Conservation (phyloP, 106 monocot species). For the Acorus calamus region DNA sequence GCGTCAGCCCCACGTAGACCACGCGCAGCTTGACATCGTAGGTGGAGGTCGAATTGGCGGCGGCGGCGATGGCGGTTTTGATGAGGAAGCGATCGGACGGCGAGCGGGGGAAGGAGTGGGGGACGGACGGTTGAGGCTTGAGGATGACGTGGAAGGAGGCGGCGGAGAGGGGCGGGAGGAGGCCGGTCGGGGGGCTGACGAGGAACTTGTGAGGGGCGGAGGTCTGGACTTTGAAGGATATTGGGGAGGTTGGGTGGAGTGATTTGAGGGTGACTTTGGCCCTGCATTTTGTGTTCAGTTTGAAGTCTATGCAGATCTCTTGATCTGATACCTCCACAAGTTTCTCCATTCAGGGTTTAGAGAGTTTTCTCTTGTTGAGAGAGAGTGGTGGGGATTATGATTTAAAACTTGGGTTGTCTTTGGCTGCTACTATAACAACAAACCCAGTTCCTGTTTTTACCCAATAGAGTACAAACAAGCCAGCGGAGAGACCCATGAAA, state of each 20-base stretch:
- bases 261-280: slow-evolving; percentile 45
- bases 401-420: too few relatives aligned
- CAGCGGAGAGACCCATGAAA: too few relatives aligned
- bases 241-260: slow-evolving; percentile 29
- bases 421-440: too few relatives aligned
- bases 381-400: too few relatives aligned
- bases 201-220: slow-evolving; percentile 62
- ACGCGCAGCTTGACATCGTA: slow-evolving; percentile 32
- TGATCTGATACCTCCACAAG: slow-evolving; percentile 40
- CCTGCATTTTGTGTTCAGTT: slow-evolving; percentile 37
- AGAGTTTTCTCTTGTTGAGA: too few relatives aligned
- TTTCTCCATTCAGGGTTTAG: slow-evolving; percentile 12
- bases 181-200: slow-evolving; percentile 57
- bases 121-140: slow-evolving; percentile 31
- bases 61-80: slow-evolving; percentile 22
- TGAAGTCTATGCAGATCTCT: slow-evolving; percentile 54
- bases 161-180: slow-evolving; percentile 37
- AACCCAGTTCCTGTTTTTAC: too few relatives aligned
- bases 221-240: slow-evolving; percentile 63
- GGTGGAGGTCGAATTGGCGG: not conserved
- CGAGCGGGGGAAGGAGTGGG: slow-evolving; percentile 36
- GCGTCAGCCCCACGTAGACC: slow-evolving; percentile 30
- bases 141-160: slow-evolving; percentile 45
- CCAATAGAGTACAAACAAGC: too few relatives aligned
- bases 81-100: slow-evolving; percentile 53